Conservation (phyloP, 768 basidiomycete species). For the Coprinellus micaceus region DNA sequence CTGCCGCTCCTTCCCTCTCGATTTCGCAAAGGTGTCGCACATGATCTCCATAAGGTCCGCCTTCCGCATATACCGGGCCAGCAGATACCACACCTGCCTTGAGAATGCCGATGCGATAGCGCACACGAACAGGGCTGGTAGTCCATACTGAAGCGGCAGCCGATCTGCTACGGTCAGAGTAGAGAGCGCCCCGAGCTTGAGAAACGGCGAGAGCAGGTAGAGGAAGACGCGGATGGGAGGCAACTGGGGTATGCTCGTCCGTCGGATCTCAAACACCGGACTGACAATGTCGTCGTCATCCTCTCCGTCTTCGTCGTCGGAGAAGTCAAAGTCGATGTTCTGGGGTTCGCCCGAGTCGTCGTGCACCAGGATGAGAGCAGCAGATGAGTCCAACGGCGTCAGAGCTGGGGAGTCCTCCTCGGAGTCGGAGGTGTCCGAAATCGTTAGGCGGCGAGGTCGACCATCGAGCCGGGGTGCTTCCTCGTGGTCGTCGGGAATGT, state of each 20-base stretch:
- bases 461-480: not conserved
- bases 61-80: constrained; percentile 67
- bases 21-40: constrained; percentile 55
- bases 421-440: constrained; percentile 2
- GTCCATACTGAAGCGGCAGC: constrained; percentile 44
- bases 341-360: constrained; percentile 44
- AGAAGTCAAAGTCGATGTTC: constrained; percentile 37
- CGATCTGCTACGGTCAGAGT: constrained; percentile 44
- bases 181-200: constrained; percentile 64
- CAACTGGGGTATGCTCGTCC: constrained; percentile 48
- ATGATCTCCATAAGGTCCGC: constrained; percentile 65
- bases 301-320: constrained; percentile 31
- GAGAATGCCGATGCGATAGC: constrained; percentile 58
- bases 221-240: constrained; percentile 57
- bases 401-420: constrained; percentile 4
- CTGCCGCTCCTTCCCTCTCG: constrained; percentile 46
- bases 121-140: constrained; percentile 49
- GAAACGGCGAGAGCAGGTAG: constrained; percentile 64
- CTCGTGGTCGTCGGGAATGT: not conserved
- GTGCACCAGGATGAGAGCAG: constrained; percentile 63
- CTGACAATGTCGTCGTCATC: constrained; percentile 49
- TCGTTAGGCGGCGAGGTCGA: not conserved
- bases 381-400: constrained; percentile 36
- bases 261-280: constrained; percentile 41
- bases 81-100: constrained; percentile 72